These are phyloP conservation scores for Paecilomyces variotii DNA, from an alignment of 2,329 filamentous ascomycete genomes.

Conservation along the genomic window DNA sequence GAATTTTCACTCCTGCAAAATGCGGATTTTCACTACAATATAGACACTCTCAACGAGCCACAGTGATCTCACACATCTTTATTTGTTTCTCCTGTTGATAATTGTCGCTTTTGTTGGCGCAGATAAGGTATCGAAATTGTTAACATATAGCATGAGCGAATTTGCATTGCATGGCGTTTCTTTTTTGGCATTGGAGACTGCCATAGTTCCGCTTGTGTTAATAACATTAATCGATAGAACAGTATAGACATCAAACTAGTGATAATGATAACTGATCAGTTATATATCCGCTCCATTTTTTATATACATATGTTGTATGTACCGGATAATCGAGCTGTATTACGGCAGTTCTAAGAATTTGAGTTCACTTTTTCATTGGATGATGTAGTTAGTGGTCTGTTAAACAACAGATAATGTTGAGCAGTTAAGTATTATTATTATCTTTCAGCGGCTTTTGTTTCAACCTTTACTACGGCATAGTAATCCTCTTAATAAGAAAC, in stretches of 20 bases:
- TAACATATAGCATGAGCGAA: background rate
- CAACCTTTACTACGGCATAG: background rate
- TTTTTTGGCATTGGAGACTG: background rate
- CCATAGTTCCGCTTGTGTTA: background rate
- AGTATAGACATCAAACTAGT: background rate
- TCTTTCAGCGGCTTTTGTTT: background rate
- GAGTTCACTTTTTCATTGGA: too few species aligned
- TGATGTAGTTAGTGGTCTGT: too few species aligned
- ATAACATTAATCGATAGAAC: background rate
- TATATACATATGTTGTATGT: background rate
- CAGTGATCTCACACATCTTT: background rate
- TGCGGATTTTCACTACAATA: background rate
- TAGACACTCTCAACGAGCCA: background rate
- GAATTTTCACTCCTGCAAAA: background rate
- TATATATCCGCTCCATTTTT: background rate
- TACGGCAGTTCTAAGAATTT: too few species aligned
- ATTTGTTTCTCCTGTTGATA: background rate
- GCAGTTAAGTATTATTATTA: too few species aligned
- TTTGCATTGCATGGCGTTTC: background rate
- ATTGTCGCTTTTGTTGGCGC: background rate
- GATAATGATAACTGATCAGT: background rate
- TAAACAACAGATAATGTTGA: too few species aligned
- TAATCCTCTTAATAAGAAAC: background rate
- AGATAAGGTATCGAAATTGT: background rate
- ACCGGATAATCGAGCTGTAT: too few species aligned